A percentile compares a stretch with the other conserved stretches of the same genome.
Conservation (phyloP, 148 eudicot species). For the Drosera capensis region DNA sequence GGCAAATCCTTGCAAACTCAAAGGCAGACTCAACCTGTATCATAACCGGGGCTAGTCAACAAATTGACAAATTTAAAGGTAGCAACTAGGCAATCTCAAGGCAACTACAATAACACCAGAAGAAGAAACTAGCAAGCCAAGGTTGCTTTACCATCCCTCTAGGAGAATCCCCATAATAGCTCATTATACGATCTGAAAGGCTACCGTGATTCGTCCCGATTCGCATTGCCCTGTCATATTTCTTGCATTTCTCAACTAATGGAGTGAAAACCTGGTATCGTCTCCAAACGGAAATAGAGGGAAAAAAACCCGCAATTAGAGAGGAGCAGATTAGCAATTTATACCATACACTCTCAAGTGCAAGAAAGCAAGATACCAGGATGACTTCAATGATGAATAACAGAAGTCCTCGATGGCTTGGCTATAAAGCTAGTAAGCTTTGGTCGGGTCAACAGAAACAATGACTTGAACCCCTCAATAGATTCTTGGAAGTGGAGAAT, state of each 20-base stretch:
- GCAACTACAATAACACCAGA: neutral
- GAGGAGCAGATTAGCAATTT: neutral
- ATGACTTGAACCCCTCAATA: too few species aligned
- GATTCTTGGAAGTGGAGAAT: too few species aligned
- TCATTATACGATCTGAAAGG: constrained; percentile 99
- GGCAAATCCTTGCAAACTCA: constrained; percentile 93
- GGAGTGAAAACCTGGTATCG: constrained; percentile 66
- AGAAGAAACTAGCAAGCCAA: neutral
- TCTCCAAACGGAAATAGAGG: neutral
- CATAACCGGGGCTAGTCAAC: constrained; percentile 1
- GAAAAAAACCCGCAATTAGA: neutral
- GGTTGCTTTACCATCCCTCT: constrained; percentile 74
- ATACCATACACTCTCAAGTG: too few species aligned
- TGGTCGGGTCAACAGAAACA: too few species aligned
- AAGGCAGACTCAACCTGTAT: constrained; percentile 95
- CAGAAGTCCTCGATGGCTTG: too few species aligned
- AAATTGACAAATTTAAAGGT: neutral
- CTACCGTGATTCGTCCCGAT: constrained; percentile 98
- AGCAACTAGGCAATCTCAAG: neutral
- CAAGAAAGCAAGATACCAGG: too few species aligned
- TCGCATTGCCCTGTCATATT: constrained; percentile 92
- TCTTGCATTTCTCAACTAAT: constrained; percentile 93
- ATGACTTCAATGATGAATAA: too few species aligned
- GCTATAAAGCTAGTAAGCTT: too few species aligned
- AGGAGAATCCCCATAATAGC: constrained; percentile 96